Evolutionary conservation across 1,284 basidiomycete species (phyloP).

Genomic region (Heterobasidion parviporum): DNA sequence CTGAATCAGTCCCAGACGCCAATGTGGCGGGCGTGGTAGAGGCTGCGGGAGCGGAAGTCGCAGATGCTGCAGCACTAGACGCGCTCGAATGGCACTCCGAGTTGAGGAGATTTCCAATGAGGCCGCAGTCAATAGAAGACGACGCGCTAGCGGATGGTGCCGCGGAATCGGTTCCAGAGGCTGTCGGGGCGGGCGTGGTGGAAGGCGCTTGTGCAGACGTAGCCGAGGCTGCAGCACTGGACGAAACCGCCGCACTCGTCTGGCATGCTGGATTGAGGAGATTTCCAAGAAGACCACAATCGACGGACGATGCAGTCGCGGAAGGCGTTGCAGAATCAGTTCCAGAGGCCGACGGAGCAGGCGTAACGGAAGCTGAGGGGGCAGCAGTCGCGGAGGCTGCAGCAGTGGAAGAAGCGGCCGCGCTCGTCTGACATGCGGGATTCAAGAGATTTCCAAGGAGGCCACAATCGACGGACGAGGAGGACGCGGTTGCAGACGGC

Average conservation of each 20-base stretch:
- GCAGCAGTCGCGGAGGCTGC: background rate
- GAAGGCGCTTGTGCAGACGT: background rate
- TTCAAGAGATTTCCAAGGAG: background rate
- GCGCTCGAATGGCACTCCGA: background rate
- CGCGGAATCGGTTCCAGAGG: conserved; percentile 5
- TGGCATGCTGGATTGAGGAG: background rate
- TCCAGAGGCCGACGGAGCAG: conserved; percentile 4
- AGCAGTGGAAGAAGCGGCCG: background rate
- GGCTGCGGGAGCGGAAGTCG: background rate
- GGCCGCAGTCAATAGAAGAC: conserved; percentile 6
- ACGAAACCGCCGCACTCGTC: background rate
- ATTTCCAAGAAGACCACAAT: conserved; percentile 14
- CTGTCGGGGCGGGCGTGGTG: conserved; percentile 1
- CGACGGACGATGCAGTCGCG: conserved; percentile 2
- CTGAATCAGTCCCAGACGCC: background rate
- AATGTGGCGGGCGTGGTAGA: background rate
- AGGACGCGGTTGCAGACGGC: background rate
- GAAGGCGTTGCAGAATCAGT: conserved; percentile 6
- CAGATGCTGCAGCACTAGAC: background rate
- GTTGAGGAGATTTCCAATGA: conserved; percentile 13
- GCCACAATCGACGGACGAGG: background rate
- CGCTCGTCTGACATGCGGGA: background rate
- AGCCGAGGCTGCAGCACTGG: background rate
- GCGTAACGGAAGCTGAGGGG: background rate
- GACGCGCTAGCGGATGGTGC: conserved; percentile 6